Evolutionary conservation across 257 asterid genomes (phyloP).

Genomic region (Leonotis leonurus): DNA sequence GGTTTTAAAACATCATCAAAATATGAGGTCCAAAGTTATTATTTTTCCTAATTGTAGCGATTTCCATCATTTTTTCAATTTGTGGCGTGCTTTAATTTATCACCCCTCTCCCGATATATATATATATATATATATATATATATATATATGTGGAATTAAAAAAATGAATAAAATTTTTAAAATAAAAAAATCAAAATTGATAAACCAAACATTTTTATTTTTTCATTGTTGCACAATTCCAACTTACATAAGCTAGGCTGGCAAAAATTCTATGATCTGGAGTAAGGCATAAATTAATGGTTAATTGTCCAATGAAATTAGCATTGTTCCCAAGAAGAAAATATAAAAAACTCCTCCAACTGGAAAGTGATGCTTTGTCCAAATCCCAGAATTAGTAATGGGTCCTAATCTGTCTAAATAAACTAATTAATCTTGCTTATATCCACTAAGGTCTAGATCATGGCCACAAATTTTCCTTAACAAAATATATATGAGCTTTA

Average conservation of each 20-base stretch:
- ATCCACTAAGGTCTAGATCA: constrained; percentile 1
- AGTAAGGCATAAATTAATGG: constrained; percentile 1
- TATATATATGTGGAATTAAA: too few relatives aligned
- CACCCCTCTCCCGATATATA: too few relatives aligned
- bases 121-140: too few relatives aligned
- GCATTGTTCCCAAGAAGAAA: not conserved
- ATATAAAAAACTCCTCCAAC: constrained; percentile 3
- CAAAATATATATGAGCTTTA: not conserved
- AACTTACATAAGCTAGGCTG: not conserved
- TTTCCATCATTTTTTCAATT: too few relatives aligned
- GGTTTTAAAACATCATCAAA: too few relatives aligned
- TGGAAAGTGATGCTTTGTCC: constrained; percentile 29
- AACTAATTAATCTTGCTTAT: not conserved
- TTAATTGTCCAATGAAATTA: constrained; percentile 14
- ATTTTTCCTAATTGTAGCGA: too few relatives aligned
- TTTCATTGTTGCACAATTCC: not conserved
- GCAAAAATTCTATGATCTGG: constrained; percentile 13
- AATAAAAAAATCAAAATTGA: not conserved
- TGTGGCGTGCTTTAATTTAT: too few relatives aligned
- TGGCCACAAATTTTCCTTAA: constrained; percentile 6
- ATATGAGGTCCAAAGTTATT: too few relatives aligned
- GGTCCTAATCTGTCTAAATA: constrained; percentile 15
- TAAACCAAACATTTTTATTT: not conserved
- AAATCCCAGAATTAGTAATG: constrained; percentile 9
- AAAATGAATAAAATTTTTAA: too few relatives aligned